Percentiles rank a stretch among this genome's conserved stretches.
Conservation (phyloP, 768 basidiomycete genomes). For the Nidula microcarpa region DNA sequence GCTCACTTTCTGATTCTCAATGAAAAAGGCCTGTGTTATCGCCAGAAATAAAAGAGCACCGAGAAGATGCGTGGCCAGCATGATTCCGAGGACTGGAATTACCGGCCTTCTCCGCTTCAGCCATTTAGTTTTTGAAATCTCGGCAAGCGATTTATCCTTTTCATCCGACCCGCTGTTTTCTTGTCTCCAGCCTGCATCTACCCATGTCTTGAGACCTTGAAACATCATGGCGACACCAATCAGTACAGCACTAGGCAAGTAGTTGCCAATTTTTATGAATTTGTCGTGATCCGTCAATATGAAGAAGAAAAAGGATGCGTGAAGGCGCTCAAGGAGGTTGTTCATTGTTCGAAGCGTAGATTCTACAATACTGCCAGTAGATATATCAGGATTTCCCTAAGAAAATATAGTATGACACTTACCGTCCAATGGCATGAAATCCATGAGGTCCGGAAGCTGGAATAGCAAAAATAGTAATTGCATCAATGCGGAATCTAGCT, state of each 20-base stretch:
- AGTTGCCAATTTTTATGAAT: constrained; percentile 89
- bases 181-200: constrained; percentile 54
- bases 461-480: constrained; percentile 84
- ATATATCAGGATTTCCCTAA: background rate
- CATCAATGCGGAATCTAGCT: constrained; percentile 87
- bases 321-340: constrained; percentile 92
- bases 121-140: constrained; percentile 27
- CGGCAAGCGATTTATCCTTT: constrained; percentile 10
- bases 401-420: constrained; percentile 14
- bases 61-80: constrained; percentile 51
- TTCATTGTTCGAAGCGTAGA: constrained; percentile 87
- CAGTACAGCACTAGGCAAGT: constrained; percentile 83
- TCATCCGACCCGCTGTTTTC: constrained; percentile 9
- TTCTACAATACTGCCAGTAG: constrained; percentile 63
- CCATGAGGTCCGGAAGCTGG: constrained; percentile 93
- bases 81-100: constrained; percentile 45
- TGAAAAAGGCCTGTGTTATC: constrained; percentile 43
- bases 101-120: constrained; percentile 50
- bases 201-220: constrained; percentile 74
- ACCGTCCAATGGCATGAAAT: constrained; percentile 91
- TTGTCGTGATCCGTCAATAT: constrained; percentile 57
- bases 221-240: constrained; percentile 86
- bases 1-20: constrained; percentile 36
- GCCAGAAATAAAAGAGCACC: constrained; percentile 50
- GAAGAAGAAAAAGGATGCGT: constrained; percentile 98